A percentile compares a stretch with the other conserved stretches of the same genome.
Conservation (phyloP, 2,329 filamentous ascomycete species). For the Monosporascus cannonballus region DNA sequence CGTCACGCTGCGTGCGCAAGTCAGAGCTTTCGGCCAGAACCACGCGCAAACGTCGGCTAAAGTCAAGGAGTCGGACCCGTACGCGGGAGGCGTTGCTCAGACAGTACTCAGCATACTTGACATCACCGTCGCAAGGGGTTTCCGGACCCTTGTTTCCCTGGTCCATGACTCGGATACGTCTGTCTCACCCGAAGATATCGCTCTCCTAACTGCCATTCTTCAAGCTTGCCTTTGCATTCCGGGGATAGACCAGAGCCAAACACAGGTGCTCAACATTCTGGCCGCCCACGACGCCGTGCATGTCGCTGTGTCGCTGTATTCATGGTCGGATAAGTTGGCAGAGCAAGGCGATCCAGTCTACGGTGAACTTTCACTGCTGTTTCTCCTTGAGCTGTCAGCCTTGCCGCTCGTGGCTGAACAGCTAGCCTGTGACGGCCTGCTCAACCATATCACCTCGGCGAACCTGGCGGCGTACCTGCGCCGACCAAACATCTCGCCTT, state of each 20-base stretch:
- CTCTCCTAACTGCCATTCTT: slow-evolving; percentile 79
- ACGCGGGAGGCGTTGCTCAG: slow-evolving; percentile 44
- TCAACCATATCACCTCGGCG: slow-evolving; percentile 73
- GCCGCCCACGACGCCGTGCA: slow-evolving; percentile 67
- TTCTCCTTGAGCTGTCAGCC: slow-evolving; percentile 80
- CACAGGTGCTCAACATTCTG: slow-evolving; percentile 65
- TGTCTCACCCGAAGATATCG: slow-evolving; percentile 72
- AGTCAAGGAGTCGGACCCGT: slow-evolving; percentile 25
- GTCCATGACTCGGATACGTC: slow-evolving; percentile 68
- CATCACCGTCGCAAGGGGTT: slow-evolving; percentile 71
- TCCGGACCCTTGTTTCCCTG: slow-evolving; percentile 72
- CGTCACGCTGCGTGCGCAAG: slow-evolving; percentile 67
- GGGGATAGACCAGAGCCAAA: slow-evolving; percentile 64
- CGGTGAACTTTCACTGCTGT: slow-evolving; percentile 83
- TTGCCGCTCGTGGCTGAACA: slow-evolving; percentile 80
- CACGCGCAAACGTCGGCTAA: slow-evolving; percentile 20
- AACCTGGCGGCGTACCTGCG: slow-evolving; percentile 75
- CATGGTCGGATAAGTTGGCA: slow-evolving; percentile 82
- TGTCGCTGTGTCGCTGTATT: slow-evolving; percentile 81
- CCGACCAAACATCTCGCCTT: slow-evolving; percentile 65
- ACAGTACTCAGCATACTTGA: slow-evolving; percentile 75
- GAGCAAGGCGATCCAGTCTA: slow-evolving; percentile 81
- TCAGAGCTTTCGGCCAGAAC: slow-evolving; percentile 22
- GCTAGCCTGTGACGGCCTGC: slow-evolving; percentile 78
- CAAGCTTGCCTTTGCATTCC: slow-evolving; percentile 79